A percentile compares a stretch with the other conserved stretches of the same genome.
phyloP scores from a whole-genome alignment of 2,329 filamentous ascomycete genomes.

The Elsinoe ampelina region DNA sequence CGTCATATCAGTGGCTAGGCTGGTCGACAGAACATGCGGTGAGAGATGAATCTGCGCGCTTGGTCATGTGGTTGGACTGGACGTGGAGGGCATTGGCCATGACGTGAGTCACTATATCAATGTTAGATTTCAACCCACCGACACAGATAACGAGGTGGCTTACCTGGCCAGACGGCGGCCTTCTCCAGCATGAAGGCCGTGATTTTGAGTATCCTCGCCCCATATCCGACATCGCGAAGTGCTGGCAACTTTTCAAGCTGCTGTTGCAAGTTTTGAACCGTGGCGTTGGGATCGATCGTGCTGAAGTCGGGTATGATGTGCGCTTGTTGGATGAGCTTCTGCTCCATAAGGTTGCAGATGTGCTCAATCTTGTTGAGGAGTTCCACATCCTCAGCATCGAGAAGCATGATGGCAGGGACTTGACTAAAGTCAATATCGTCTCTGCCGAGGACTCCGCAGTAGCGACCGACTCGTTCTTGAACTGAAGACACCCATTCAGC shows the following conservation, averaged over 20 bases:
- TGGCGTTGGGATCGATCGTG: constrained; percentile 43
- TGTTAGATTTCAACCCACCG: constrained; percentile 22
- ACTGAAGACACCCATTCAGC: constrained; percentile 90
- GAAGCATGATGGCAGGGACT: constrained; percentile 77
- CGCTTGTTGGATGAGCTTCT: constrained; percentile 55
- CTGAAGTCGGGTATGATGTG: constrained; percentile 44
- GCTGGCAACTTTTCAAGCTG: constrained; percentile 39
- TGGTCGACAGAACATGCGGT: constrained; percentile 9
- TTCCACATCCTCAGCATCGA: constrained; percentile 86
- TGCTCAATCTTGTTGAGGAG: constrained; percentile 73
- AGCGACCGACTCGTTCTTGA: constrained; percentile 86
- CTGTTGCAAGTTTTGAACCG: constrained; percentile 23
- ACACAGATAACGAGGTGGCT: constrained; percentile 27
- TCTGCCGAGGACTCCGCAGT: constrained; percentile 75
- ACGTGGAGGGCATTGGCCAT: constrained; percentile 58
- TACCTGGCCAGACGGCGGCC: constrained; percentile 86
- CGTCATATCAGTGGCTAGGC: not conserved
- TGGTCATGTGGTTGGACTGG: constrained; percentile 54
- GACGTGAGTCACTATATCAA: constrained; percentile 51
- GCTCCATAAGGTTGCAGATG: constrained; percentile 65
- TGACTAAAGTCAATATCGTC: constrained; percentile 70
- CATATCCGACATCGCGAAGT: constrained; percentile 60
- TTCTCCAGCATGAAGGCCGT: constrained; percentile 82
- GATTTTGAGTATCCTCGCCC: constrained; percentile 72
- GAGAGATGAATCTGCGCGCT: constrained; percentile 45